Evolutionary conservation across 2,329 filamentous ascomycete genomes (phyloP).

Genomic region (Pseudopithomyces chartarum): DNA sequence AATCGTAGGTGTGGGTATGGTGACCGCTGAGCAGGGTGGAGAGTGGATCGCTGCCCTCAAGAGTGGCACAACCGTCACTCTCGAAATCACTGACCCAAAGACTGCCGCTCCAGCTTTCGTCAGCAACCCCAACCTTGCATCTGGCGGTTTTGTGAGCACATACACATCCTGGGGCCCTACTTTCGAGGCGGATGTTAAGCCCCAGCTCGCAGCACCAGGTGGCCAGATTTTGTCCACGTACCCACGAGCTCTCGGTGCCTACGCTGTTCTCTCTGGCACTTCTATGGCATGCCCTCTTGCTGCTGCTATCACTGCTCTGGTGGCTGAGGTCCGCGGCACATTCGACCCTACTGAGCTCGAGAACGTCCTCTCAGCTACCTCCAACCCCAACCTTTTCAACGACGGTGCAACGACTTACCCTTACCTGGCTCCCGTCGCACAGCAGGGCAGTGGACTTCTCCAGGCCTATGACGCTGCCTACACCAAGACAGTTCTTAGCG

Average conservation of each 20-base stretch:
- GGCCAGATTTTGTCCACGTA: slow-evolving; percentile 64
- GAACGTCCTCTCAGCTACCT: slow-evolving; percentile 14
- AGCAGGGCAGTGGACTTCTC: slow-evolving; percentile 20
- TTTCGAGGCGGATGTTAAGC: slow-evolving; percentile 62
- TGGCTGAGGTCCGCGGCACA: slow-evolving; percentile 14
- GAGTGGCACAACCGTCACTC: slow-evolving; percentile 14
- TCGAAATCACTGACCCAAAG: slow-evolving; percentile 26
- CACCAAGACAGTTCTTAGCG: slow-evolving; percentile 9
- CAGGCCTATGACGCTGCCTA: slow-evolving; percentile 18
- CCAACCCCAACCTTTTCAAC: slow-evolving; percentile 15
- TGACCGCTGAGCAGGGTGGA: slow-evolving; percentile 23
- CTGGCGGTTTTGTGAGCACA: slow-evolving; percentile 57
- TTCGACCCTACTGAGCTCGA: slow-evolving; percentile 8
- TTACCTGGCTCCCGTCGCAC: slow-evolving; percentile 15
- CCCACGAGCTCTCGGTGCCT: slow-evolving; percentile 49
- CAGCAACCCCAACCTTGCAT: slow-evolving; percentile 24
- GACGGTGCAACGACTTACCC: slow-evolving; percentile 5
- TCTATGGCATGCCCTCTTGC: slow-evolving; percentile 55
- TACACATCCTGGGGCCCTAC: slow-evolving; percentile 66
- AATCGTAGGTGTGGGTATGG: slow-evolving; percentile 22
- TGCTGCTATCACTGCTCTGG: slow-evolving; percentile 17
- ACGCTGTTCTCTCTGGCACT: slow-evolving; percentile 59
- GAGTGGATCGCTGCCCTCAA: slow-evolving; percentile 4
- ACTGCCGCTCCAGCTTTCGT: slow-evolving; percentile 4
- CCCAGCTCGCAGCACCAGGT: slow-evolving; percentile 61